Conservation (phyloP, 148 eudicot species). For the Fagopyrum homotropicum region DNA sequence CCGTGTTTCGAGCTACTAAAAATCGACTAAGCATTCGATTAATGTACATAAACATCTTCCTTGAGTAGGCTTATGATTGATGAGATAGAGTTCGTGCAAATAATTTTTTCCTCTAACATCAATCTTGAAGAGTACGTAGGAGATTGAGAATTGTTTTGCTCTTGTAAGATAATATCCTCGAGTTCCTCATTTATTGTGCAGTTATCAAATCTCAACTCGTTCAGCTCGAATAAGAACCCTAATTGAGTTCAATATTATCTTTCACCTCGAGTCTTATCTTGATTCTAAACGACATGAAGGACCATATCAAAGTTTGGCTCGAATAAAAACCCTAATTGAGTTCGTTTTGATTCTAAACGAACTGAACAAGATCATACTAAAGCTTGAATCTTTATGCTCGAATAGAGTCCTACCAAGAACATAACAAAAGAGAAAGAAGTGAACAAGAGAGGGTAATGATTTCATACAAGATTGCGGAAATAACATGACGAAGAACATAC, state of each 20-base stretch:
- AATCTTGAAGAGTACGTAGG: conserved; percentile 7
- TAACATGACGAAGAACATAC: background rate
- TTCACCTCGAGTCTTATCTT: no score
- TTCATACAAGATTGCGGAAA: background rate
- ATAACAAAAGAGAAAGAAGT: background rate
- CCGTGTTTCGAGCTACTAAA: conserved; percentile 10
- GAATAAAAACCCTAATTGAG: no score
- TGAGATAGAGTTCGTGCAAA: conserved; percentile 7
- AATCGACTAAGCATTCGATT: background rate
- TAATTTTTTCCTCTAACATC: background rate
- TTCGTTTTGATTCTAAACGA: no score
- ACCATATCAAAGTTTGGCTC: no score
- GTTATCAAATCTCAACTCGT: background rate
- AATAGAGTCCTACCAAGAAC: background rate
- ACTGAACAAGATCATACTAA: no score
- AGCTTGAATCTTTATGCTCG: no score
- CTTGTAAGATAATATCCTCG: conserved; percentile 1
- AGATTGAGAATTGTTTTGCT: conserved; percentile 6
- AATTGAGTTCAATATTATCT: no score
- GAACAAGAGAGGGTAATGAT: background rate
- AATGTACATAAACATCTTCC: background rate
- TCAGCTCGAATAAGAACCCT: no score
- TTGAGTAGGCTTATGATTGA: background rate
- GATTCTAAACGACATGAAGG: no score
- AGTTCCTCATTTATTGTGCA: background rate